phyloP scores from a whole-genome alignment of 306 rosid species.

The Cucurbita ficifolia region DNA sequence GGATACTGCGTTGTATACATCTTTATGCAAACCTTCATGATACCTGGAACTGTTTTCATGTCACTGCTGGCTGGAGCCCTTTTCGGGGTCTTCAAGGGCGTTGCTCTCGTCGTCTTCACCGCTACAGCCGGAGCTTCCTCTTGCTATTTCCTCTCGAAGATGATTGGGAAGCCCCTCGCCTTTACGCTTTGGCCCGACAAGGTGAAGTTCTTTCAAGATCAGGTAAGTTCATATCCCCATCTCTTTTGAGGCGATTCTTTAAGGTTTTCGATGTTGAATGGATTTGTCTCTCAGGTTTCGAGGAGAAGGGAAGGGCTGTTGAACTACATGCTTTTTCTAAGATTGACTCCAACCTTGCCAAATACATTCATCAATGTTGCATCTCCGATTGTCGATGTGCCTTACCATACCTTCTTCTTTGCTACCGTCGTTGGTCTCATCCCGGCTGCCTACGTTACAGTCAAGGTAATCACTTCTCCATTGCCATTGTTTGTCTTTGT shows the following conservation, averaged over 20 bases:
- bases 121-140: conserved; percentile 98
- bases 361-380: conserved; percentile 91
- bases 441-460: conserved; percentile 91
- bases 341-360: conserved; percentile 89
- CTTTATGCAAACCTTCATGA: conserved; percentile 99
- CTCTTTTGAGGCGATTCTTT: not conserved
- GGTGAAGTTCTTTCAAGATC: conserved; percentile 60
- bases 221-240: conserved; percentile 30
- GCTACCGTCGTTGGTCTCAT: conserved; percentile 75
- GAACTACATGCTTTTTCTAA: conserved; percentile 92
- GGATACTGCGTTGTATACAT: conserved; percentile 91
- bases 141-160: conserved; percentile 72
- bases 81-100: conserved; percentile 76
- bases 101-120: conserved; percentile 76
- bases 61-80: conserved; percentile 96
- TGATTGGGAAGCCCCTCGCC: conserved; percentile 76
- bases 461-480: conserved; percentile 40
- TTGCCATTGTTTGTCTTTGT: not conserved
- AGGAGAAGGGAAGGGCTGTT: conserved; percentile 56
- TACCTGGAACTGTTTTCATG: conserved; percentile 98
- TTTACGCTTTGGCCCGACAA: conserved; percentile 77
- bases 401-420: conserved; percentile 68
- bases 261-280: not conserved
- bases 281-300: conserved; percentile 45
- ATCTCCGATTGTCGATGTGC: conserved; percentile 93